Percentiles rank a stretch among this genome's conserved stretches.
Evolutionary conservation across 257 asterid genomes (phyloP).

Genomic region (Sherardia arvensis): DNA sequence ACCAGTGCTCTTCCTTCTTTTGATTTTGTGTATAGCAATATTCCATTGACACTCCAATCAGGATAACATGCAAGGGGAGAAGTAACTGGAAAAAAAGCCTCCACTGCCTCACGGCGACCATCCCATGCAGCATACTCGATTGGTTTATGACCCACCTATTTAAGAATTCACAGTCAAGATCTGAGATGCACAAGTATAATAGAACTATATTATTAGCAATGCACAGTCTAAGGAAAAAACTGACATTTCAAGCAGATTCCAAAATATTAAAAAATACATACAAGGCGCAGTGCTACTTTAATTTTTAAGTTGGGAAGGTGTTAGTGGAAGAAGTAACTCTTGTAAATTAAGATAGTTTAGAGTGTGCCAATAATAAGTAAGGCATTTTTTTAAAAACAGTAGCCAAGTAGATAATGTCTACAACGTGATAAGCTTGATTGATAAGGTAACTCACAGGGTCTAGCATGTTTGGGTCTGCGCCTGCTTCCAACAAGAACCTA

Average conservation of each 20-base stretch:
- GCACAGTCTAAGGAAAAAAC: too few relatives aligned
- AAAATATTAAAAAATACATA: too few relatives aligned
- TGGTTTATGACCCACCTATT: constrained; percentile 2
- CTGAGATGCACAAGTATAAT: neutral
- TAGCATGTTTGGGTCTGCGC: constrained; percentile 1
- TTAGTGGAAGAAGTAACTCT: neutral
- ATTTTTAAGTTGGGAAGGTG: neutral
- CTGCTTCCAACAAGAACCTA: neutral
- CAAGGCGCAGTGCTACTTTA: neutral
- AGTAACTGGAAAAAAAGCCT: constrained; percentile 24
- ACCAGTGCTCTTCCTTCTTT: constrained; percentile 3
- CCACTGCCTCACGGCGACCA: neutral
- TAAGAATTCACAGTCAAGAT: neutral
- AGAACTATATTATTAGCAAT: too few relatives aligned
- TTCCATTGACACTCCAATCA: constrained; percentile 23
- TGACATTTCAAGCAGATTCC: too few relatives aligned
- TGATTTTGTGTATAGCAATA: constrained; percentile 9
- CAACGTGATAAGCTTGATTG: too few relatives aligned
- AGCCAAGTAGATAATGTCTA: neutral
- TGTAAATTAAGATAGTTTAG: too few relatives aligned
- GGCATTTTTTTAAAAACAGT: neutral
- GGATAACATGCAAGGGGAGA: constrained; percentile 13
- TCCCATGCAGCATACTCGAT: constrained; percentile 5
- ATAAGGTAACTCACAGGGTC: constrained; percentile 2
- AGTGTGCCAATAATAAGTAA: neutral